These are phyloP conservation scores for Colletotrichum costaricense DNA, from an alignment of 2,329 filamentous ascomycete species.

Conservation along the genomic window DNA sequence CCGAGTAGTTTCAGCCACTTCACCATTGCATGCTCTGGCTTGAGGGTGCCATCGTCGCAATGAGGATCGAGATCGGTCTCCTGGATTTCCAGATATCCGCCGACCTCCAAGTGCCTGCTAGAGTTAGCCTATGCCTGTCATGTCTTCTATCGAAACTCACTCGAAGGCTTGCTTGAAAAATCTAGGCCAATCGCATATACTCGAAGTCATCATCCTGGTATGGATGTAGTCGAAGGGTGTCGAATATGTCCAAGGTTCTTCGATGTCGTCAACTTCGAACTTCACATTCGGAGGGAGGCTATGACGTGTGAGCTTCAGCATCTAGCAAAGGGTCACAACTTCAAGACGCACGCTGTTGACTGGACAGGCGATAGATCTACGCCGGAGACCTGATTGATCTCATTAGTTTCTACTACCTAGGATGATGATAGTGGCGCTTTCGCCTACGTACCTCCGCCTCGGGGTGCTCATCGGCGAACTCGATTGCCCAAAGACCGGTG, in stretches of 20 bases:
- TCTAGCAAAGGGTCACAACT: no score
- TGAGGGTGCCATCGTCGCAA: no score
- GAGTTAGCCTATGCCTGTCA: no score
- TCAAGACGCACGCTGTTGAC: conserved; percentile 43
- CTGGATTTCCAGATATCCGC: no score
- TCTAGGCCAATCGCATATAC: conserved; percentile 60
- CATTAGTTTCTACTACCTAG: neutral
- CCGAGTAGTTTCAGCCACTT: no score
- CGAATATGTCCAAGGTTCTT: conserved; percentile 62
- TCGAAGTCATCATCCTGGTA: conserved; percentile 61
- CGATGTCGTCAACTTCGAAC: conserved; percentile 41
- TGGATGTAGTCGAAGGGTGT: conserved; percentile 67
- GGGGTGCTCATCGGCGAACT: conserved; percentile 52
- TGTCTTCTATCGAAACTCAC: neutral
- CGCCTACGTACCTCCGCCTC: conserved; percentile 40
- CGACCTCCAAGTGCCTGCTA: no score
- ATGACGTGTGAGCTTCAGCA: neutral
- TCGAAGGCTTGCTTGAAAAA: conserved; percentile 59
- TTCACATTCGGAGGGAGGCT: conserved; percentile 66
- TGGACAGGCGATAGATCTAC: conserved; percentile 56
- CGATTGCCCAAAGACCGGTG: conserved; percentile 58
- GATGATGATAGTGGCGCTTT: neutral
- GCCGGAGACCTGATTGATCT: conserved; percentile 44
- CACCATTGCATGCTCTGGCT: no score
- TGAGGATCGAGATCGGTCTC: no score